A percentile compares a stretch with the other conserved stretches of the same genome.
Conservation (phyloP, 441 rosid species). For the Omphalea diandra region DNA sequence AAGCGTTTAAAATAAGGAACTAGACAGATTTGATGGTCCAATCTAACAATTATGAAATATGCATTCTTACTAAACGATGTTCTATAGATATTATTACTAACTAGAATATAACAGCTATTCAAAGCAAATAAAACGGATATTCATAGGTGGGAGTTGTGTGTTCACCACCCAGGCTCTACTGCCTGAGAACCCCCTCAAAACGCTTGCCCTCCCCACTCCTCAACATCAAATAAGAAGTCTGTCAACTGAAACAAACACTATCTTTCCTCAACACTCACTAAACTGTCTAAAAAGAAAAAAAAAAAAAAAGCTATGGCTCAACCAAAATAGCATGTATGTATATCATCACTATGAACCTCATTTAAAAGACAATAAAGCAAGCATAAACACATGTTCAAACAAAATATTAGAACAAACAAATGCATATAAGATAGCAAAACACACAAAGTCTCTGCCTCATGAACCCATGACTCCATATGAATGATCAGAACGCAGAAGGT, state of each 20-base stretch:
- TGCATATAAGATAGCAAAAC: background rate
- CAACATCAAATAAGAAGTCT: background rate
- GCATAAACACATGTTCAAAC: background rate
- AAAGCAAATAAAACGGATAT: background rate
- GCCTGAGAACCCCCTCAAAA: background rate
- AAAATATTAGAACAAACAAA: slow-evolving; percentile 3
- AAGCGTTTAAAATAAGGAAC: background rate
- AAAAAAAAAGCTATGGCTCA: background rate
- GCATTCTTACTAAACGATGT: too few species aligned
- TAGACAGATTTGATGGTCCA: background rate
- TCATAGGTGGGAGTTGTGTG: background rate
- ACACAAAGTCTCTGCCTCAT: background rate
- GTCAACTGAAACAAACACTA: background rate
- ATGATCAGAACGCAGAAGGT: too few species aligned
- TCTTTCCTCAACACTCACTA: background rate
- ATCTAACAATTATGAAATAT: background rate
- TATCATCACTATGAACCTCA: background rate
- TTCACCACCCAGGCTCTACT: background rate
- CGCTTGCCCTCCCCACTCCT: background rate
- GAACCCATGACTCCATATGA: background rate
- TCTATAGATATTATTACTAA: background rate
- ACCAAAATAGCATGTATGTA: background rate
- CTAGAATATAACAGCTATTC: background rate
- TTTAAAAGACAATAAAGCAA: background rate
- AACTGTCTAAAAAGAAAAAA: background rate